Conservation (phyloP, 139 green algal genomes). For the Picochlorum sp. region DNA sequence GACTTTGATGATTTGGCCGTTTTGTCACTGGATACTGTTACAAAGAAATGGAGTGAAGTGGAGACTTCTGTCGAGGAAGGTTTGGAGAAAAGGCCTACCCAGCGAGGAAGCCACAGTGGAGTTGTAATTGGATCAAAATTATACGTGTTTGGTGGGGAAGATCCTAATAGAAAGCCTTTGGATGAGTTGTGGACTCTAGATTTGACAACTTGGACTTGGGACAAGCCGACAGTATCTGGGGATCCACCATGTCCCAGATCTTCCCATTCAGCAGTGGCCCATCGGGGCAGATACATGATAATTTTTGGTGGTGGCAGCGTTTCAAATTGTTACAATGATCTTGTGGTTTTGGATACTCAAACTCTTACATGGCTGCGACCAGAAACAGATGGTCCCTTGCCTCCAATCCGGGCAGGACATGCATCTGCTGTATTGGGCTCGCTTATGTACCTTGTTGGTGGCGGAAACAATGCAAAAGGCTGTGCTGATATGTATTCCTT, state of each 20-base stretch:
- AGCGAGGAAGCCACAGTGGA: conserved; percentile 62
- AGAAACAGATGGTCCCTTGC: conserved; percentile 22
- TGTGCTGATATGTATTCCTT: conserved; percentile 78
- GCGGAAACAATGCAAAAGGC: conserved; percentile 78
- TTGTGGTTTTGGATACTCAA: conserved; percentile 70
- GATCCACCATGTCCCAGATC: conserved; percentile 46
- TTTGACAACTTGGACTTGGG: conserved; percentile 46
- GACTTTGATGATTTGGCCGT: conserved; percentile 38
- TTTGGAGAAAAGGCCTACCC: conserved; percentile 24
- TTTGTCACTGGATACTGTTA: conserved; percentile 45
- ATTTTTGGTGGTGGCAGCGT: conserved; percentile 74
- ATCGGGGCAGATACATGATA: conserved; percentile 40
- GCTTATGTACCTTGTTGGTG: conserved; percentile 75
- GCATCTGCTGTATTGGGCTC: conserved; percentile 55
- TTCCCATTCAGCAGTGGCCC: conserved; percentile 46
- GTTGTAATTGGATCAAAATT: conserved; percentile 49
- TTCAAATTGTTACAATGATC: conserved; percentile 77
- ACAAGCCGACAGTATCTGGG: conserved; percentile 1
- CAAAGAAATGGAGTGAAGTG: conserved; percentile 33
- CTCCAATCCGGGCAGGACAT: conserved; percentile 61
- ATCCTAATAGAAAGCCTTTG: conserved; percentile 45
- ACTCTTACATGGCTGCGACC: conserved; percentile 47
- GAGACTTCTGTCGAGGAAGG: background rate
- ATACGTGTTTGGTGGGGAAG: conserved; percentile 79
- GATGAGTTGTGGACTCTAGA: conserved; percentile 58